A percentile compares a stretch with the other conserved stretches of the same genome.
These are phyloP conservation scores for Fagopyrum esculentum DNA, from an alignment of 148 eudicot genomes.

Conservation along the genomic window DNA sequence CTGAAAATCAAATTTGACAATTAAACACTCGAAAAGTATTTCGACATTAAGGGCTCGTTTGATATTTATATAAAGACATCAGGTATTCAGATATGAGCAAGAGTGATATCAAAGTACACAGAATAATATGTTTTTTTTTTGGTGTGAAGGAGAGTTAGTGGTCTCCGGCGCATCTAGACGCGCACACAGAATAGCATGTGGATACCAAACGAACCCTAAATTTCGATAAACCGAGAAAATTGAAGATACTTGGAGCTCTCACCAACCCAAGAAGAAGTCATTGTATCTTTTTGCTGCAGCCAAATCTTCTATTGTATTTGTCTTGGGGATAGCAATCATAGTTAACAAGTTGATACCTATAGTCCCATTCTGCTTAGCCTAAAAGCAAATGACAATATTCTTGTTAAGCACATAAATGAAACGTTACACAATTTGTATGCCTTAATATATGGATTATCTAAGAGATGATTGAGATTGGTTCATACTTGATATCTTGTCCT, in stretches of 20 bases:
- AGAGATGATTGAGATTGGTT: background rate
- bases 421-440: too few species aligned
- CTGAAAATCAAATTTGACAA: slow-evolving; percentile 15
- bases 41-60: background rate
- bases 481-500: slow-evolving; percentile 40
- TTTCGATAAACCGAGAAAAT: background rate
- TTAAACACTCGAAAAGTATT: too few species aligned
- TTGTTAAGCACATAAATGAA: background rate
- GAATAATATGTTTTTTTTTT: too few species aligned
- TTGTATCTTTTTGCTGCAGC: slow-evolving; percentile 39
- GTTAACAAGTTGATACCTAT: slow-evolving; percentile 43
- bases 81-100: too few species aligned
- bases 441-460: background rate
- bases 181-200: background rate
- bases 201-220: too few species aligned
- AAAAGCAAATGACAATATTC: too few species aligned
- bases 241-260: slow-evolving; percentile 7
- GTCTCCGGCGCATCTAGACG: too few species aligned
- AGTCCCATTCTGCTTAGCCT: slow-evolving; percentile 50
- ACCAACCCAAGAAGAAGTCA: slow-evolving; percentile 54
- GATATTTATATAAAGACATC: slow-evolving; percentile 9
- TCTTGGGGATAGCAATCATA: slow-evolving; percentile 24
- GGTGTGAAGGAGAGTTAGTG: too few species aligned
- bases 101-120: too few species aligned
- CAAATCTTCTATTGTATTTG: slow-evolving; percentile 36